Evolutionary conservation across 352 stramenopile species (phyloP), one percentile per base, ranked within the genome.

Genomic region (Globisporangium camurandrum): DNA sequence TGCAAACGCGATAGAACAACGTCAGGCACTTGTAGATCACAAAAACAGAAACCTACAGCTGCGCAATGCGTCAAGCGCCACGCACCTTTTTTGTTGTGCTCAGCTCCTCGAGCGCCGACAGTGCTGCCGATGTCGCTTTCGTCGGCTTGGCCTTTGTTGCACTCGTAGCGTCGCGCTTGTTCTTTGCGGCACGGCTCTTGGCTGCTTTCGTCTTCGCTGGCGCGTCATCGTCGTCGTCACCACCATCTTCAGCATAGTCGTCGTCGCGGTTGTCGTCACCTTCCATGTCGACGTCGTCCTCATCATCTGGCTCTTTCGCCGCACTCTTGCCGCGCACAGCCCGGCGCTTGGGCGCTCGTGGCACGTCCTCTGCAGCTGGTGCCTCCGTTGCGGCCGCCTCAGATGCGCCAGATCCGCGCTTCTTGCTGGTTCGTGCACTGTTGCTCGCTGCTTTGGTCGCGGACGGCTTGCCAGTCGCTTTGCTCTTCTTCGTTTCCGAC

Each of bases 291-390:
- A 69, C 62, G 19, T 59, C 46, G 11, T 69, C 63, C 36, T 65
- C 57, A 22, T 49, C 38, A 11, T 64, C 57, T 17, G 54, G 38
- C 19, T 52, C 38, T 19, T 63, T 60, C 16, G 44, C 34, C 2
- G 50, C n/a, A 19, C 41, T 46, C 19, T 44, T 19, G 28, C 39
- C 49, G 17, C 14, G 16, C 22, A 31, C 24, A 31, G 20, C 40
- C 43, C 48, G 11, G 22, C 62, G 68, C 47, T 66, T 69, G 12
- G 54, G 59, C 49, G 61, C 61, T 48, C 65, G 62, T 20, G 70
- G 63, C 45, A 67, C n/a, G n/a, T n/a, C n/a, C n/a, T n/a, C n/a
- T n/a, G n/a, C n/a, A n/a, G n/a, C 62, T 20, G 68, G 57, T 23
- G 66, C 54, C n/a, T 69, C 59, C 12, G 65, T 54, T 19, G 66